phyloP scores from a whole-genome alignment of 192 early-diverging fungal species.

The Obelidium mucronatum region DNA sequence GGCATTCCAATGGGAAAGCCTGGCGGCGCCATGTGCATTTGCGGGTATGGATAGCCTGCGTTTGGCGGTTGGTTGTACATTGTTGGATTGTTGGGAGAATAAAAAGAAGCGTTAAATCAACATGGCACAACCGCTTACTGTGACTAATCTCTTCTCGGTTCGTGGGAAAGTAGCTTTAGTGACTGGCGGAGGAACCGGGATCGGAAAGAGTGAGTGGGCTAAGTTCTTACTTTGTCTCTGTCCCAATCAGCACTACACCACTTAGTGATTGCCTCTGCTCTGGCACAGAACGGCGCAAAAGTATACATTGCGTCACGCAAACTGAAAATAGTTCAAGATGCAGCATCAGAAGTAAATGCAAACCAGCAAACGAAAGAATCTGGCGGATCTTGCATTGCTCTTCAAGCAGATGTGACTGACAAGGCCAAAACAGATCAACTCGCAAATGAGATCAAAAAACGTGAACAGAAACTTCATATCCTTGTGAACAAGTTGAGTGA shows the following conservation, averaged over 20 bases:
- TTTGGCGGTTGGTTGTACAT: no score
- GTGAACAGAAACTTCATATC: slow-evolving; percentile 73
- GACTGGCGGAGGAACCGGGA: slow-evolving; percentile 59
- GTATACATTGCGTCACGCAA: slow-evolving; percentile 93
- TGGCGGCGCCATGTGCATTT: no score
- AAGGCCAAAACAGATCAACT: slow-evolving; percentile 64
- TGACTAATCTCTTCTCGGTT: no score
- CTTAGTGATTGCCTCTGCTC: slow-evolving; percentile 70
- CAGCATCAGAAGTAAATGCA: slow-evolving; percentile 71
- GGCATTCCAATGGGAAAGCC: background rate
- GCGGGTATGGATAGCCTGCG: no score
- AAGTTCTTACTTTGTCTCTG: no score
- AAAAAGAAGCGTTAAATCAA: no score
- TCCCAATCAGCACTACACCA: no score
- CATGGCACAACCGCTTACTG: no score
- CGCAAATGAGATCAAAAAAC: slow-evolving; percentile 58
- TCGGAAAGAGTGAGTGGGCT: slow-evolving; percentile 56
- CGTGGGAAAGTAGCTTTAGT: slow-evolving; percentile 53
- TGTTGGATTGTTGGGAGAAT: no score
- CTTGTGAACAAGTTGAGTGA: slow-evolving; percentile 97
- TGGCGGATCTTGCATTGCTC: slow-evolving; percentile 74
- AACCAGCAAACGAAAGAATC: slow-evolving; percentile 44
- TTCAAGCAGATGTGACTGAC: slow-evolving; percentile 77
- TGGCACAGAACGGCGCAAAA: slow-evolving; percentile 85
- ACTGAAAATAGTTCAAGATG: slow-evolving; percentile 48